Conservation (phyloP, 2,329 filamentous ascomycete species). For the Beauveria sp. region DNA sequence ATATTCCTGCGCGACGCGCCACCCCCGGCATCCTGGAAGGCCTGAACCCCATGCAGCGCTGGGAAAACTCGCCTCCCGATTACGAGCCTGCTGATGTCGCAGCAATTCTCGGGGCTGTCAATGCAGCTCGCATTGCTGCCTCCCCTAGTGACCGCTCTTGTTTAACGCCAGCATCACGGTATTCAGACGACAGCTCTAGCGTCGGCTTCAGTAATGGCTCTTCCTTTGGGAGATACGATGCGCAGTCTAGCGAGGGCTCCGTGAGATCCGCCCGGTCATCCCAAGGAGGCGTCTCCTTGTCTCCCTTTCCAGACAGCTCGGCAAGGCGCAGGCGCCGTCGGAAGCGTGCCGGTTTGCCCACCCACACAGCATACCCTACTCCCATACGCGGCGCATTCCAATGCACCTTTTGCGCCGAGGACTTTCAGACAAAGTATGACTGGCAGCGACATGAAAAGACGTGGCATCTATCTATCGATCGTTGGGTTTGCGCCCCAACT, state of each 20-base stretch:
- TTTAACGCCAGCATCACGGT: constrained; percentile 3
- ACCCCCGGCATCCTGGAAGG: constrained; percentile 26
- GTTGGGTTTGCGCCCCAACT: constrained; percentile 57
- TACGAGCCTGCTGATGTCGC: constrained; percentile 23
- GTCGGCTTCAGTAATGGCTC: constrained; percentile 5
- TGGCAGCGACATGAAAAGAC: constrained; percentile 67
- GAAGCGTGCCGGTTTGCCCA: background rate
- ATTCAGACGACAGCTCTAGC: constrained; percentile 6
- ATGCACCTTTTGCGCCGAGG: constrained; percentile 63
- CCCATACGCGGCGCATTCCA: constrained; percentile 37
- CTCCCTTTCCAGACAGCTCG: background rate
- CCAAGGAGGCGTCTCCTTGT: background rate
- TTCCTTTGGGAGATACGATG: constrained; percentile 5
- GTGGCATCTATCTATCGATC: constrained; percentile 55
- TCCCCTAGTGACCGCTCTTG: background rate
- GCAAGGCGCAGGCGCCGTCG: background rate
- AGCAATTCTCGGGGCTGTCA: constrained; percentile 23
- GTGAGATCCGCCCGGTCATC: background rate
- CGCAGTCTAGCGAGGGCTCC: background rate
- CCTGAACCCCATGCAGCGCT: constrained; percentile 24
- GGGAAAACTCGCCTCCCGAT: constrained; percentile 25
- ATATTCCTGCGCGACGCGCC: constrained; percentile 42
- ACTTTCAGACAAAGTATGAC: constrained; percentile 60
- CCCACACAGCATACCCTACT: background rate
- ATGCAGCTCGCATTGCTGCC: constrained; percentile 13